Evolutionary conservation across 2,329 filamentous ascomycete species (phyloP), one percentile per base, ranked within the genome.

Genomic region (Penicillium sp.): DNA sequence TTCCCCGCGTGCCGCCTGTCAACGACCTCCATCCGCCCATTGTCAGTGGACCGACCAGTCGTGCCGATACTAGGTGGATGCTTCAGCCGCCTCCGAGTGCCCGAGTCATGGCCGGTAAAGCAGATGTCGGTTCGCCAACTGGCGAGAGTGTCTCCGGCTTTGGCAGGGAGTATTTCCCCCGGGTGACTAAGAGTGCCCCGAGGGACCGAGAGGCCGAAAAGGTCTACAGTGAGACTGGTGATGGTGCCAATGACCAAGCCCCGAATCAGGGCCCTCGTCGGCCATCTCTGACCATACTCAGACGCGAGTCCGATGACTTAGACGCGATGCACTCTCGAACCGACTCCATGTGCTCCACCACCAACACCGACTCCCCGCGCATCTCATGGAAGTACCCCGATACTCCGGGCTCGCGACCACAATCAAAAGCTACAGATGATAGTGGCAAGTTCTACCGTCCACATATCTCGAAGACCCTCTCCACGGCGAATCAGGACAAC

Each of bases 11-110:
- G 61, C 89, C 86, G 7, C 88, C 88, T 3, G 83, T 95, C 61
- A 93, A 95, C 71, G 88, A 95, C 53, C 81, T 91, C 50, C 88
- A 95, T 65, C 88, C 89, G 4, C 89, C 89, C 2, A 85, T 95
- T 43, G 87, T 93, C 68, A 88, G 83, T 70, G 86, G 81, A 49
- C 87, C 84, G 12, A 79, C 77, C 31, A 83, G 81, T 65, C 82
- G 76, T 63, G 82, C 83, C 46, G 89, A 88, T 52, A 86, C 87
- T 46, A 80, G 79, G 63, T 96, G 91, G 91, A 95, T 96, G 90
- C 75, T 95, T 43, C 89, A 95, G 64, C 91, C 91, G 2, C 89
- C 90, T 1, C 91, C 91, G n/a, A 82, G 86, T 29, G 89, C 91
- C 49, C 90, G 86, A 67, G 78, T 95, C 52, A 96, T 96, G 91